Evolutionary conservation across 805 yeast genomes (phyloP).

Genomic region (Candida verbasci): DNA sequence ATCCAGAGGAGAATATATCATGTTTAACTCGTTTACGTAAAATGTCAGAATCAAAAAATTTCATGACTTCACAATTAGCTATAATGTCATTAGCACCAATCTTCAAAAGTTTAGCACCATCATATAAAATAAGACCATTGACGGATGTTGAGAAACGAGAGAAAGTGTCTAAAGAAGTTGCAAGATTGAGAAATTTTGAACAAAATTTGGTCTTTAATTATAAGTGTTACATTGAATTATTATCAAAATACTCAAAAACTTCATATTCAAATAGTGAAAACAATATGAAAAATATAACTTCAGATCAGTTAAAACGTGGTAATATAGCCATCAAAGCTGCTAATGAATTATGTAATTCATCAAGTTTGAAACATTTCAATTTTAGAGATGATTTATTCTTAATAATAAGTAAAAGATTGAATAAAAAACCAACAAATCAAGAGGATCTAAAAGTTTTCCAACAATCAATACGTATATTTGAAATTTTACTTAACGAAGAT

Average conservation of each 20-base stretch:
- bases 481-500: slow-evolving; percentile 71
- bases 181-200: slow-evolving; percentile 73
- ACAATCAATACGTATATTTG: slow-evolving; percentile 61
- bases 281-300: slow-evolving; percentile 25
- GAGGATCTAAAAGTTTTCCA: slow-evolving; percentile 47
- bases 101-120: slow-evolving; percentile 81
- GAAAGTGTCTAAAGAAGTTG: slow-evolving; percentile 79
- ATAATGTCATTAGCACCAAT: slow-evolving; percentile 78
- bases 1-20: slow-evolving; percentile 80
- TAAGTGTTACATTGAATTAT: slow-evolving; percentile 55
- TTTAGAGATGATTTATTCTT: slow-evolving; percentile 70
- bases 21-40: slow-evolving; percentile 62
- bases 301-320: slow-evolving; percentile 43
- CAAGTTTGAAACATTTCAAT: slow-evolving; percentile 73
- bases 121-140: slow-evolving; percentile 79
- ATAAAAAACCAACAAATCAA: slow-evolving; percentile 51
- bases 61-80: slow-evolving; percentile 65
- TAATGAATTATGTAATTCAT: slow-evolving; percentile 63
- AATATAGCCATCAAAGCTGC: slow-evolving; percentile 68
- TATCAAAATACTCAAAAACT: slow-evolving; percentile 41
- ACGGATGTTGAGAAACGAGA: slow-evolving; percentile 78
- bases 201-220: slow-evolving; percentile 70
- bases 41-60: slow-evolving; percentile 65
- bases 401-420: slow-evolving; percentile 63
- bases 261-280: slow-evolving; percentile 35